Conservation (phyloP, 2,329 filamentous ascomycete species). For the Colletotrichum musicola region DNA sequence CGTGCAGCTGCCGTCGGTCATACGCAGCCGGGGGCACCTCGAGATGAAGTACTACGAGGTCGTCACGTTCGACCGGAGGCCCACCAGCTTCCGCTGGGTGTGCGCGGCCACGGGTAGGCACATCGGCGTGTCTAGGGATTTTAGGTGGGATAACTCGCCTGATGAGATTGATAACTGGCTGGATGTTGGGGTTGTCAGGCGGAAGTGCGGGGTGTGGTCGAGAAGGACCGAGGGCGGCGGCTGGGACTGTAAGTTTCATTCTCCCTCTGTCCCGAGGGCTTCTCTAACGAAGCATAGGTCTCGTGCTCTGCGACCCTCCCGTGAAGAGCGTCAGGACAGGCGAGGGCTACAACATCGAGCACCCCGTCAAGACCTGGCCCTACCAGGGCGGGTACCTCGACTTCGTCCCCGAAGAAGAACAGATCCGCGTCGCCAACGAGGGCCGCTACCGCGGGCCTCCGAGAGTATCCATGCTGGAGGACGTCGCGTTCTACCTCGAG, state of each 20-base stretch:
- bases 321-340: constrained; percentile 41
- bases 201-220: constrained; percentile 44
- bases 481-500: constrained; percentile 43
- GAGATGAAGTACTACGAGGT: constrained; percentile 43
- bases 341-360: constrained; percentile 34
- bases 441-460: constrained; percentile 38
- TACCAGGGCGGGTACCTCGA: constrained; percentile 45
- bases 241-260: constrained; percentile 41
- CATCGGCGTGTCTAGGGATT: constrained; percentile 41
- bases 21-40: constrained; percentile 36
- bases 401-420: constrained; percentile 42
- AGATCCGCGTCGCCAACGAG: constrained; percentile 27
- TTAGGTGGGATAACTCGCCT: constrained; percentile 28
- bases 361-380: constrained; percentile 38
- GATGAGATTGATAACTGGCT: constrained; percentile 38
- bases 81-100: constrained; percentile 41
- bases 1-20: constrained; percentile 41
- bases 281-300: constrained; percentile 27
- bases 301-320: constrained; percentile 43
- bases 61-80: constrained; percentile 40
- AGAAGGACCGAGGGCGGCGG: constrained; percentile 32
- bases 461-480: constrained; percentile 42
- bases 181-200: constrained; percentile 41
- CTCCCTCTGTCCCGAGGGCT: not conserved
- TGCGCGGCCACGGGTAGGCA: constrained; percentile 43